Base-by-base conservation (phyloP, 2,329 filamentous ascomycete genomes). In the Colletotrichum shisoi region DNA sequence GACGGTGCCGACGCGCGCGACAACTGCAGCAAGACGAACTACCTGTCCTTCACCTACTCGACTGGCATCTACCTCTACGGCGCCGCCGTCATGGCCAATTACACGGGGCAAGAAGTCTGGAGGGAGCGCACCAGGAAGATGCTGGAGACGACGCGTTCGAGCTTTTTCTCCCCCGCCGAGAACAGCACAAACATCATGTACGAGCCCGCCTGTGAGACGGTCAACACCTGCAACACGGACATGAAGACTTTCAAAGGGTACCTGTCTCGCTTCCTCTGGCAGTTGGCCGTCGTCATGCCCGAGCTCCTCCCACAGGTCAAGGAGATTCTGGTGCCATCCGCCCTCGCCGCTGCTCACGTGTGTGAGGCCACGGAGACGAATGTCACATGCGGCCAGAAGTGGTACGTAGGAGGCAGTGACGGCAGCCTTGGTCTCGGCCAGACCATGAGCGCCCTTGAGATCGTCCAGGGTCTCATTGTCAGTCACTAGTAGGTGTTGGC, bases 161-260 rank as follows among this genome's bases (percentile, higher is more conserved):
- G 27, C 74, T 89, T 86, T 76, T 88, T 90, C 78, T 77, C 75
- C 53, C 81, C 83, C 4, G 81, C 79, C 53, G 73, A 79, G 17
- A 84, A 86, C 71, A 77, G 82, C 5, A 84, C 85, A 24, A 79
- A 86, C 72, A 78, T 90, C 76, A 87, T 91, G 84, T 87, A 81
- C 73, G 89, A 92, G 76, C 81, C 81, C 51, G 85, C 86, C n/a
- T 92, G 89, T 79, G 89, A 92, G 75, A 78, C 76, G 4, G 76
- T 80, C 66, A 77, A 78, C 59, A 80, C 73, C 0, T 92, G 90
- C 76, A 85, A 87, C 73, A 81, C 78, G 57, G 89, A 91, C 76
- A 87, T 89, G 82, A 84, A 83, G 71, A 87, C 85, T 9, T 90
- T 89, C 83, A 92, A 92, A 78, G 88, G 83, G 49, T 89, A 88